phyloP scores from a whole-genome alignment of 768 basidiomycete genomes.

The Podaxis carcinomalis region DNA sequence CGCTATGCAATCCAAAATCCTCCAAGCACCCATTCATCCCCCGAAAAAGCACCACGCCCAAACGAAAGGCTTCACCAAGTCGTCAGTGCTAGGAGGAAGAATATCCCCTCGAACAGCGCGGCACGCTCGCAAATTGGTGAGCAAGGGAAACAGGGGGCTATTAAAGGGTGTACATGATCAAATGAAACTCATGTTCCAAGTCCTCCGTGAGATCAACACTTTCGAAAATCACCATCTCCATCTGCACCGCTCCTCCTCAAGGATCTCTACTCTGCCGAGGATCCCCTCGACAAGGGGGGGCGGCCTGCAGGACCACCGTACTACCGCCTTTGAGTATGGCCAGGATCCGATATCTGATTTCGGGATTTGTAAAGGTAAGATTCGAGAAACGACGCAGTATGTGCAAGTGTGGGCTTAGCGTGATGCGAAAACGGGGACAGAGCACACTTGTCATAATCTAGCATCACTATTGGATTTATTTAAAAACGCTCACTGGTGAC shows the following conservation, averaged over 20 bases:
- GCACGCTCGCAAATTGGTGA: neutral
- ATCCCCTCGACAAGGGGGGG: neutral
- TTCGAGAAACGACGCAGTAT: slow-evolving; percentile 19
- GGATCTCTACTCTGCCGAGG: slow-evolving; percentile 34
- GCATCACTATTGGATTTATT: slow-evolving; percentile 49
- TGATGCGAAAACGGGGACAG: slow-evolving; percentile 26
- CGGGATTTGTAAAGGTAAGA: slow-evolving; percentile 34
- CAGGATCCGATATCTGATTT: slow-evolving; percentile 39
- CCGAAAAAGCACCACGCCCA: neutral
- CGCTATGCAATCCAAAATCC: neutral
- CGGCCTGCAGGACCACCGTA: slow-evolving; percentile 13
- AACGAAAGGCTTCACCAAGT: neutral
- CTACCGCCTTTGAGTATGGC: slow-evolving; percentile 29
- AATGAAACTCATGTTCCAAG: slow-evolving; percentile 23
- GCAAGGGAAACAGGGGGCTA: neutral
- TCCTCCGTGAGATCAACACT: slow-evolving; percentile 28
- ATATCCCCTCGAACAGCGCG: neutral
- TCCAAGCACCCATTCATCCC: neutral
- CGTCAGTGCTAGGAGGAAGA: neutral
- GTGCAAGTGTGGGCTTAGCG: neutral
- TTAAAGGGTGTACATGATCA: neutral
- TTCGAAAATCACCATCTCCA: slow-evolving; percentile 28
- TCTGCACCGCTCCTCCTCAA: slow-evolving; percentile 28
- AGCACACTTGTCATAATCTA: slow-evolving; percentile 33
- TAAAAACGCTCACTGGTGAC: slow-evolving; percentile 36